phyloP scores from a whole-genome alignment of 2,329 filamentous ascomycete species.

The Sporothrix schenckii region DNA sequence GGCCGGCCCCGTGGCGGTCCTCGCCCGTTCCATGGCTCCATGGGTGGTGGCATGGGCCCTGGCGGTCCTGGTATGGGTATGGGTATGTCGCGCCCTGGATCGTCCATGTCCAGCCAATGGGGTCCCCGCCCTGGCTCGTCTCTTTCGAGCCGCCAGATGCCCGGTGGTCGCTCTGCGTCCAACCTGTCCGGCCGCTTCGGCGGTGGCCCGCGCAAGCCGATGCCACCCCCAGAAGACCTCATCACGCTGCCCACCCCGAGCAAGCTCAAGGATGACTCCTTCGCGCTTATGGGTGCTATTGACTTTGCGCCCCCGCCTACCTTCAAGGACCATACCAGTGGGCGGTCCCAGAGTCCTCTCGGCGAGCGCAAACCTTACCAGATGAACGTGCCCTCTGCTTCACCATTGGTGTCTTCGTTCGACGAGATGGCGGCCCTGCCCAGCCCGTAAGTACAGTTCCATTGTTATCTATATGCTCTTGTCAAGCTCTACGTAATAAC shows the following conservation, averaged over 20 bases:
- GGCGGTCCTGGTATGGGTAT: conserved; percentile 37
- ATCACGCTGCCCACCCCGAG: conserved; percentile 80
- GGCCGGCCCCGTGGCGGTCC: conserved; percentile 41
- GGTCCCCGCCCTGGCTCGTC: conserved; percentile 51
- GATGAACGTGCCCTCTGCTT: conserved; percentile 70
- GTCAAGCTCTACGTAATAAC: not conserved
- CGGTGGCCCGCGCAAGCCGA: conserved; percentile 49
- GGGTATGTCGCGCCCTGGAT: conserved; percentile 40
- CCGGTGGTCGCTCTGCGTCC: conserved; percentile 55
- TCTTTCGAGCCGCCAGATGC: conserved; percentile 44
- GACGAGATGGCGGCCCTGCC: conserved; percentile 85
- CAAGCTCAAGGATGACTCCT: conserved; percentile 78
- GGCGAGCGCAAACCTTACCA: conserved; percentile 73
- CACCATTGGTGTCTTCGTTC: conserved; percentile 79
- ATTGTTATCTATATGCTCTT: not conserved
- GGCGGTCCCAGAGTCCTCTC: conserved; percentile 66
- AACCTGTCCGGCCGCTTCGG: conserved; percentile 52
- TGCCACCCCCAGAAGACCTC: conserved; percentile 73
- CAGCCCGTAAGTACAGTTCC: conserved; percentile 74
- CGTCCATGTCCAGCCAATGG: conserved; percentile 40
- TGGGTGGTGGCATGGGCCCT: conserved; percentile 49
- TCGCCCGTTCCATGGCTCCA: conserved; percentile 52
- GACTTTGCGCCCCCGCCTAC: conserved; percentile 84
- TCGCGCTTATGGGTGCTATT: conserved; percentile 67
- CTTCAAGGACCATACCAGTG: conserved; percentile 68